Evolutionary conservation across 164 flowering plant genomes (phyloP).

Genomic region (Magnolia sinica): DNA sequence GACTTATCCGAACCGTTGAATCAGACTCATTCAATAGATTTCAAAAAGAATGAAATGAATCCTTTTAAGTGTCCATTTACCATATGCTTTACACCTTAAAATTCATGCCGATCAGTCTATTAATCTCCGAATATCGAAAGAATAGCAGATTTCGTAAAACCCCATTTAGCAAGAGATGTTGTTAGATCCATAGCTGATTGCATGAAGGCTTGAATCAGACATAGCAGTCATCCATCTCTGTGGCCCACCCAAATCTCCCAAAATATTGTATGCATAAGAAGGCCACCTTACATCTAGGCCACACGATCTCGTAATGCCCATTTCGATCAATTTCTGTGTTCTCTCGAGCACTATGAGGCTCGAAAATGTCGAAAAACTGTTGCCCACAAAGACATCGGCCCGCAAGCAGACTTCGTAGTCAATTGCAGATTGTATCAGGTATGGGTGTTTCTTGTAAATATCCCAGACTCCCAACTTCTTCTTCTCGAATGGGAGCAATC

Average conservation of each 20-base stretch:
- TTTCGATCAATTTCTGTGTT: conserved; percentile 57
- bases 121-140: neutral
- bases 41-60: neutral
- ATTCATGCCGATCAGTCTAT: neutral
- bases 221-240: conserved; percentile 72
- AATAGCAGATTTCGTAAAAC: neutral
- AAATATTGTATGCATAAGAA: conserved; percentile 83
- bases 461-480: conserved; percentile 67
- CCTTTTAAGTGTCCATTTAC: neutral
- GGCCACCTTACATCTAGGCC: conserved; percentile 54
- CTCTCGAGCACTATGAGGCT: conserved; percentile 87
- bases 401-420: conserved; percentile 94
- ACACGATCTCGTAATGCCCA: conserved; percentile 44
- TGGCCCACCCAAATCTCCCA: conserved; percentile 62
- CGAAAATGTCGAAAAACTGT: conserved; percentile 94
- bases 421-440: conserved; percentile 87
- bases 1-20: too few relatives aligned
- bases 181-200: conserved; percentile 86
- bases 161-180: conserved; percentile 45
- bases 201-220: conserved; percentile 68
- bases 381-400: conserved; percentile 88
- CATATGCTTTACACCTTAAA: neutral
- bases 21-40: too few relatives aligned
- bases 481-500: conserved; percentile 74
- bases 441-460: conserved; percentile 71